Base-by-base conservation (phyloP, 2,329 filamentous ascomycete species). In the Nigrospora osmanthi region DNA sequence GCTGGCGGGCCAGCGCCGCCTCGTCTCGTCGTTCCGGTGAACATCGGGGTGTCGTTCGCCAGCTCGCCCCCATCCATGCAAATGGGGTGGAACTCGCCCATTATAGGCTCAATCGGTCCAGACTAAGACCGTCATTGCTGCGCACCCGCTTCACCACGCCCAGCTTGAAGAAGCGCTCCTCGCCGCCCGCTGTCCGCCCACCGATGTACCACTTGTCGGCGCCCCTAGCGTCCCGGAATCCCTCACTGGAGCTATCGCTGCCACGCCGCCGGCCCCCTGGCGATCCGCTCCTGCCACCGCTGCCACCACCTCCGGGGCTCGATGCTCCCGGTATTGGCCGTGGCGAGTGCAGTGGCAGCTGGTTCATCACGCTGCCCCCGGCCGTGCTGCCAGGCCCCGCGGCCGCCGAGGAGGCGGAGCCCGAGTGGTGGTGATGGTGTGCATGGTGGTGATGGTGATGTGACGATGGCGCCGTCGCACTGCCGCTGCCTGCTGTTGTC, bases 191-290 rank as follows among this genome's bases (percentile, higher is more conserved):
- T 28, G 85, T 89, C 58, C 84, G 70, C 7, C 86, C 86, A 17
- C 86, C 86, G 44, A 90, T 86, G 57, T 89, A 90, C 83, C 85
- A 88, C 66, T 87, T 89, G 52, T 90, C 86, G 2, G 78, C 76
- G 2, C 83, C 84, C 40, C 81, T 64, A 33, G 81, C 82, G 49
- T 89, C 85, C 43, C 84, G 71, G 61, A 89, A 89, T 2, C 85
- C 86, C 57, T 89, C 86, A 43, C 76, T 82, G 50, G 79, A 85
- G 63, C 82, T 87, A 54, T 89, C 85, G 53, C 83, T 88, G 23
- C 85, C 86, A 45, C 86, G 73, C 45, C 84, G 71, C 13, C 72
- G 66, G n/a, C 59, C 62, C 6, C 31, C 39, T 10, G 39, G 37
- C 14, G 37, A 39, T 15, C 13, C 13, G 23, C n/a, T 15, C 23